These are phyloP conservation scores for Cladosporium colombiae DNA, from an alignment of 2,329 filamentous ascomycete species.

Conservation along the genomic window DNA sequence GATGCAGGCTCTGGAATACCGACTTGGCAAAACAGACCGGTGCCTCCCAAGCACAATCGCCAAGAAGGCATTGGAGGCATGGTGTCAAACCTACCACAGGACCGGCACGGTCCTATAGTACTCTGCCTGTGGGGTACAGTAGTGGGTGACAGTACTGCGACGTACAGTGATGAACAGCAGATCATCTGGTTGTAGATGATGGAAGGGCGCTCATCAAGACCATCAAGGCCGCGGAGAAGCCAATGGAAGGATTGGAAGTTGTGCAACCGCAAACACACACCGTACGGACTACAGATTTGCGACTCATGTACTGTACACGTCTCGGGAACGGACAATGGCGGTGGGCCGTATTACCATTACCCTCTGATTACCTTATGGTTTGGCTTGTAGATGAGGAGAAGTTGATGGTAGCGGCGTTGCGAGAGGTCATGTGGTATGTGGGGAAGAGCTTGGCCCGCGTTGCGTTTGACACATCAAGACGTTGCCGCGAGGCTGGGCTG, in stretches of 20 bases:
- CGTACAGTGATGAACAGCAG: not conserved
- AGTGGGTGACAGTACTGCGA: not conserved
- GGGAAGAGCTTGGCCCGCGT: slow-evolving; percentile 15
- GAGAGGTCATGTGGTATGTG: slow-evolving; percentile 18
- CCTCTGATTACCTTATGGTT: slow-evolving; percentile 17
- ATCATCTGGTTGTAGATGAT: not conserved
- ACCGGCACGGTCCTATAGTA: slow-evolving; percentile 12
- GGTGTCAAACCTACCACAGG: slow-evolving; percentile 16
- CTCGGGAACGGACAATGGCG: not conserved
- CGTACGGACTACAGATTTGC: not conserved
- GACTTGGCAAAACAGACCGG: slow-evolving; percentile 10
- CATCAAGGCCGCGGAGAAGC: slow-evolving; percentile 13
- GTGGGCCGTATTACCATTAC: slow-evolving; percentile 19
- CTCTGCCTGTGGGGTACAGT: not conserved
- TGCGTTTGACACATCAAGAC: slow-evolving; percentile 19
- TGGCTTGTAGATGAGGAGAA: slow-evolving; percentile 14
- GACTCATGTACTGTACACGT: not conserved
- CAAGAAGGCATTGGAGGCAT: slow-evolving; percentile 9
- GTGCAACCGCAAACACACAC: not conserved
- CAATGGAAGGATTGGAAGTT: not conserved
- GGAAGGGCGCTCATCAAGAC: not conserved
- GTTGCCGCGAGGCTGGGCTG: slow-evolving; percentile 15
- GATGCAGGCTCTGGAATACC: not conserved
- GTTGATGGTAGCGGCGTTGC: not conserved
- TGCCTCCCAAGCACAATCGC: slow-evolving; percentile 16